These are phyloP conservation scores for Bimuria novae-zelandiae DNA, from an alignment of 2,329 filamentous ascomycete species.

Conservation along the genomic window DNA sequence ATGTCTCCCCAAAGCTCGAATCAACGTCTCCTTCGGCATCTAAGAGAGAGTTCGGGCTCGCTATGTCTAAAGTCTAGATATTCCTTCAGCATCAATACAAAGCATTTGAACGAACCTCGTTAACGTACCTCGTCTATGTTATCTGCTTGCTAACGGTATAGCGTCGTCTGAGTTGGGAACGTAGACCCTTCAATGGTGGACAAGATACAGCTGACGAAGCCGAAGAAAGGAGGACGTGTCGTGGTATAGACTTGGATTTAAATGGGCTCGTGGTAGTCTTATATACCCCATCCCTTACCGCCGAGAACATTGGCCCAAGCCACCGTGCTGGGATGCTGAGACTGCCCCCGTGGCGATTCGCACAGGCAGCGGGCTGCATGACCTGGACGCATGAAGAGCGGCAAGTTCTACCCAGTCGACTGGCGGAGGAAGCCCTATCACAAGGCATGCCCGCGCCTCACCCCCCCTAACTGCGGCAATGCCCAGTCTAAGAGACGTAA, in stretches of 20 bases:
- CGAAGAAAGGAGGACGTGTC: slow-evolving; percentile 2
- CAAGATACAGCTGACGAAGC: too few species aligned
- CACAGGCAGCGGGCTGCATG: slow-evolving; percentile 6
- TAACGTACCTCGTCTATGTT: slow-evolving; percentile 11
- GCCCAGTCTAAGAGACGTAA: not conserved
- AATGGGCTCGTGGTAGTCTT: slow-evolving; percentile 7
- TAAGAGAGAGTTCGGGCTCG: slow-evolving; percentile 4
- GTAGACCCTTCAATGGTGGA: too few species aligned
- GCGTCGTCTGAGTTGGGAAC: too few species aligned
- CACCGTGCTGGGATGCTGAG: not conserved
- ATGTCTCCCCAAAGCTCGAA: slow-evolving; percentile 2
- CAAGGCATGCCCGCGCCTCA: not conserved
- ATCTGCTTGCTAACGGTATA: slow-evolving; percentile 1
- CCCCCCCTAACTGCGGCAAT: slow-evolving; percentile 4
- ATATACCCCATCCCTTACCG: slow-evolving; percentile 9
- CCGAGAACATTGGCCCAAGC: slow-evolving; percentile 3
- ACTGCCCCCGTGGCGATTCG: not conserved
- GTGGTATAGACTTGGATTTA: not conserved
- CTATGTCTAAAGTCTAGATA: slow-evolving; percentile 5
- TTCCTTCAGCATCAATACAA: slow-evolving; percentile 7
- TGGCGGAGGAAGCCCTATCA: not conserved
- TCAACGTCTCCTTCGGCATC: slow-evolving; percentile 4
- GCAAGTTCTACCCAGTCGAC: slow-evolving; percentile 7
- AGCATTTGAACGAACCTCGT: not conserved
- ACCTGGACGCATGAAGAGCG: slow-evolving; percentile 11